Base-by-base conservation (phyloP, 2,329 filamentous ascomycete species). In the Huntiella savannae region DNA sequence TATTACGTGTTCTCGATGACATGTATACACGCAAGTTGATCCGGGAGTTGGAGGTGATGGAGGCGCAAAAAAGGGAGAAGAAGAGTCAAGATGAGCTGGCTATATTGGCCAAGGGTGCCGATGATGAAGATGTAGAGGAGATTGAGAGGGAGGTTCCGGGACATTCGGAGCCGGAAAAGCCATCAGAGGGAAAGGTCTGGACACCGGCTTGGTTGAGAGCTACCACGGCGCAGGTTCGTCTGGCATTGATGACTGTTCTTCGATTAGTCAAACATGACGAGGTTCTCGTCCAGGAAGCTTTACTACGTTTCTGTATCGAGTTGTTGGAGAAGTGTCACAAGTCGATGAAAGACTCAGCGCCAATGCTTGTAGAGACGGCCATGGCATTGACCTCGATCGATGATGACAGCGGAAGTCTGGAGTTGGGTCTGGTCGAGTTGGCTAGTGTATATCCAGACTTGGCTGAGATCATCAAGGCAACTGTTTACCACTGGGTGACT, bases 351-450 rank as follows among this genome's bases (percentile, higher is more conserved):
- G 77, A 82, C 22, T 84, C 80, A 43, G 63, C 75, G 3, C 59
- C 71, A 0, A 75, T 94, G 53, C 71, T 91, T 37, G 72, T 91
- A 0, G 91, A 96, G 58, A 88, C 82, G 3, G 67, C 88, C 17
- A 74, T 95, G 54, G 71, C 80, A 12, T 63, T 94, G 6, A 63
- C 73, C 15, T 65, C 65, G 0, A 51, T 50, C 17, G 37, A 38
- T 12, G 13, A 37, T 13, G 62, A 68, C 22, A 54, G 53, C 2
- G 59, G 60, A 5, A 51, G 63, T 11, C 55, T 62, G 5, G 59
- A 64, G 37, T 74, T 72, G 1, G 67, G 60, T 42, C 59, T 93
- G 4, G 67, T 67, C 22, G 70, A 77, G 50, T 63, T 92, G 19
- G 64, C 79, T 4, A 68, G 63, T 35, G 73, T 77, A 8, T 76